phyloP scores from a whole-genome alignment of 441 rosid genomes.

The Syzygium malaccense region DNA sequence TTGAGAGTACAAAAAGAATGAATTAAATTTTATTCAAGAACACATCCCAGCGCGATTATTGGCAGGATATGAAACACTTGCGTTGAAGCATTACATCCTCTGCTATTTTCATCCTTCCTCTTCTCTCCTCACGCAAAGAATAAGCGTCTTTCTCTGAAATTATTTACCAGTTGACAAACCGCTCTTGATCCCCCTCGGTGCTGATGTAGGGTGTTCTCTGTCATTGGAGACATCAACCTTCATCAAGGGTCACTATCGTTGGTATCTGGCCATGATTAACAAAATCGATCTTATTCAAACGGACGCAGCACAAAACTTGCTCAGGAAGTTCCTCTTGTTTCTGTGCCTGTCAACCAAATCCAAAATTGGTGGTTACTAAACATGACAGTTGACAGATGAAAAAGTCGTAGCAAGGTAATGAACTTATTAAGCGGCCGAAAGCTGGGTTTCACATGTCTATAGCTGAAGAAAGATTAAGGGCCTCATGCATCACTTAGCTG shows the following conservation, averaged over 20 bases:
- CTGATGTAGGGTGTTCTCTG: neutral
- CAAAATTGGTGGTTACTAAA: neutral
- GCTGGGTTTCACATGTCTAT: neutral
- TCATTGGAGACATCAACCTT: neutral
- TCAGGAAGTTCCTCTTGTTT: conserved; percentile 74
- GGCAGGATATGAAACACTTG: neutral
- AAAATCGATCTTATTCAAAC: conserved; percentile 75
- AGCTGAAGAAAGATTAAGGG: neutral
- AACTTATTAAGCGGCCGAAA: neutral
- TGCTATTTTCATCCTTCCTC: neutral
- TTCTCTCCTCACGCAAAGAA: neutral
- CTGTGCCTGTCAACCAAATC: conserved; percentile 13
- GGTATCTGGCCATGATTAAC: conserved; percentile 70
- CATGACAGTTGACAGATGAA: neutral
- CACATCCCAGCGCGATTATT: neutral
- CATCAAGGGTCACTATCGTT: conserved; percentile 23
- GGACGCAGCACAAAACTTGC: conserved; percentile 66
- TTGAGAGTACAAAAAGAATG: neutral
- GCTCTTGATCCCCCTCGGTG: neutral
- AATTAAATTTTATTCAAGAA: neutral
- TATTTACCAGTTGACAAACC: neutral
- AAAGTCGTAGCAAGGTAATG: neutral
- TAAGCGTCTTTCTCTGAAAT: neutral
- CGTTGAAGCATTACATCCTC: neutral
- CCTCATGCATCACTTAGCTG: neutral